These are phyloP conservation scores for Penicillium coprophilum DNA, from an alignment of 495 filamentous ascomycete species.

Conservation along the genomic window DNA sequence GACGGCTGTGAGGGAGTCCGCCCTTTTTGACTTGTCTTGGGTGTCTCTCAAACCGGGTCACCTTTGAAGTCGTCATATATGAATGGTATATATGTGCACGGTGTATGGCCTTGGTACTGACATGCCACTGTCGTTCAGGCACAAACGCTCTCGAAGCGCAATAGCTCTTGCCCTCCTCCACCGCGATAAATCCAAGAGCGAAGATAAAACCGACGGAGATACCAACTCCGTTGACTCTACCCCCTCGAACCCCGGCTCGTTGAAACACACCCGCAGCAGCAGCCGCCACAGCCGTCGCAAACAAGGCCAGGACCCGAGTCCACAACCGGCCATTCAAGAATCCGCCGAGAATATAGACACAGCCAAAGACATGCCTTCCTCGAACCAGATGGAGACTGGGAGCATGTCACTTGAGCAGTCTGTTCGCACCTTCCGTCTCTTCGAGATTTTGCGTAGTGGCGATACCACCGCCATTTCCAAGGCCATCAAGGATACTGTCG, in stretches of 20 bases:
- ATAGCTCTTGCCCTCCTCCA: slow-evolving; percentile 53
- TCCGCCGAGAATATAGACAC: slow-evolving; percentile 32
- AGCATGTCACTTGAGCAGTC: slow-evolving; percentile 82
- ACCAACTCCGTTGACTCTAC: slow-evolving; percentile 32
- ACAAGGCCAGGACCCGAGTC: slow-evolving; percentile 25
- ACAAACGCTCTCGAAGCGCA: slow-evolving; percentile 55
- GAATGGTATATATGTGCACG: not conserved
- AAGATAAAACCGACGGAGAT: slow-evolving; percentile 36
- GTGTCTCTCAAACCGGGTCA: not conserved
- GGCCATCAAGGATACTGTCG: slow-evolving; percentile 72
- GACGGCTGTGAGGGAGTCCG: not conserved
- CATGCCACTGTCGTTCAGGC: slow-evolving; percentile 36
- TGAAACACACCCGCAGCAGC: slow-evolving; percentile 33
- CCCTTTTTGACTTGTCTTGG: not conserved
- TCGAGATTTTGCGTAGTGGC: slow-evolving; percentile 85
- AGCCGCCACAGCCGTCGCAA: slow-evolving; percentile 33
- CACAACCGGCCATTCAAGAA: slow-evolving; percentile 26
- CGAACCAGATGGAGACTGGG: slow-evolving; percentile 31
- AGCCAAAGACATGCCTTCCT: slow-evolving; percentile 35
- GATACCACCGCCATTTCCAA: slow-evolving; percentile 88
- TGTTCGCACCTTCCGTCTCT: slow-evolving; percentile 87
- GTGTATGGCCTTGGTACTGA: slow-evolving; percentile 22
- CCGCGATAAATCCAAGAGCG: slow-evolving; percentile 48
- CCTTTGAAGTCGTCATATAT: slow-evolving; percentile 17
- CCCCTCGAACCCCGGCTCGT: slow-evolving; percentile 28